A percentile compares a stretch with the other conserved stretches of the same genome.
These are phyloP conservation scores for Aspergillus sp. DNA, from an alignment of 2,329 filamentous ascomycete genomes.

Conservation along the genomic window DNA sequence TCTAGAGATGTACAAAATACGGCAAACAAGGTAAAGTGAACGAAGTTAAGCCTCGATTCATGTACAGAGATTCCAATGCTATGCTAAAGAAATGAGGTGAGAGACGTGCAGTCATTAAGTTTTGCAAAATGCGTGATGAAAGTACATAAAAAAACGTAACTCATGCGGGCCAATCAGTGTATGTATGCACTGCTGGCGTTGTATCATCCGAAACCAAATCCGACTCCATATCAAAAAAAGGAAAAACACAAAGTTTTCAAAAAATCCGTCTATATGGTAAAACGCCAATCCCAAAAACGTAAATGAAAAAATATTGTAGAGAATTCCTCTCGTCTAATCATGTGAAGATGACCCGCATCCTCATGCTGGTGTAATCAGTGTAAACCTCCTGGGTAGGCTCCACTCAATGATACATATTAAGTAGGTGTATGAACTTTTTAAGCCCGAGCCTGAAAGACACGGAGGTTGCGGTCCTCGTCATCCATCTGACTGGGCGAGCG, in stretches of 20 bases:
- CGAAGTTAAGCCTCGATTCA: too few relatives aligned
- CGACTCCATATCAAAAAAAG: not conserved
- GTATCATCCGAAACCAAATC: conserved; percentile 1
- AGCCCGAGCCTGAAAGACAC: conserved; percentile 35
- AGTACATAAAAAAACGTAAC: conserved; percentile 5
- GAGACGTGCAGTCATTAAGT: not conserved
- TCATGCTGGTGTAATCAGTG: not conserved
- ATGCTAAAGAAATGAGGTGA: too few relatives aligned
- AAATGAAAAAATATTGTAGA: not conserved
- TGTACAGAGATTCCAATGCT: too few relatives aligned
- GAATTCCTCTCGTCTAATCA: conserved; percentile 2
- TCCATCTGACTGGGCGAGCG: conserved; percentile 23
- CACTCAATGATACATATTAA: too few relatives aligned
- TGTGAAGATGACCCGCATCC: not conserved
- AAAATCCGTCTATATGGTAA: conserved; percentile 10
- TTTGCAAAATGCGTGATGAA: not conserved
- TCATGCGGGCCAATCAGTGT: conserved; percentile 2
- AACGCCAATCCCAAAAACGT: conserved; percentile 8
- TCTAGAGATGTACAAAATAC: not conserved
- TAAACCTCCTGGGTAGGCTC: not conserved
- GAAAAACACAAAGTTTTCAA: not conserved
- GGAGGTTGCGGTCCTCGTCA: conserved; percentile 34
- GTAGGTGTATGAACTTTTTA: conserved; percentile 11
- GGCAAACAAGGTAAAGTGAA: too few relatives aligned
- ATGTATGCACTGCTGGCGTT: conserved; percentile 1